These are phyloP conservation scores for Bruguiera sexangula DNA, from an alignment of 345 rosid species.

Conservation along the genomic window DNA sequence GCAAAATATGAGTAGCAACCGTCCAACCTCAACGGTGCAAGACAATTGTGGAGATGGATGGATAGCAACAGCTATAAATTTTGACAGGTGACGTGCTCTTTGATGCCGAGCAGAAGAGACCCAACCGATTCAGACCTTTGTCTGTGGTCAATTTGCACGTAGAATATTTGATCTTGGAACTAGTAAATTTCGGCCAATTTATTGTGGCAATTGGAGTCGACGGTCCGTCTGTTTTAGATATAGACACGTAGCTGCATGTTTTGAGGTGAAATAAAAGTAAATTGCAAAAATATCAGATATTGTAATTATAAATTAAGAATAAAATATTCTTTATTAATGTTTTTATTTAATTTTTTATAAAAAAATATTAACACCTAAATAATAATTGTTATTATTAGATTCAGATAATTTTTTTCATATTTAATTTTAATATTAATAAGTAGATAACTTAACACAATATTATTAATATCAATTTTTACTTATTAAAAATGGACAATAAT, in stretches of 20 bases:
- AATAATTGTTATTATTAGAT: no score
- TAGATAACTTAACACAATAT: no score
- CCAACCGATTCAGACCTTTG: neutral
- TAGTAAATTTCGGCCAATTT: no score
- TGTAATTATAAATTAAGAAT: no score
- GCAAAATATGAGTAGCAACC: constrained; percentile 4
- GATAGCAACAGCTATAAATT: neutral
- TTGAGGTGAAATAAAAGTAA: neutral
- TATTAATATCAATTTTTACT: no score
- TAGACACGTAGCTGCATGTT: neutral
- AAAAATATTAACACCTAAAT: neutral
- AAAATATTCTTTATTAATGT: no score
- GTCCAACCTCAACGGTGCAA: constrained; percentile 8
- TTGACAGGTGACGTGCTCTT: neutral
- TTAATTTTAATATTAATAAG: no score
- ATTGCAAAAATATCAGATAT: no score
- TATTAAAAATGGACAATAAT: no score
- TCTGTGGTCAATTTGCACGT: neutral
- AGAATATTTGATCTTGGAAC: neutral
- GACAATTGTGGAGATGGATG: neutral
- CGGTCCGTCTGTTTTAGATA: neutral
- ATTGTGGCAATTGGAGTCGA: neutral
- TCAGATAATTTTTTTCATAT: no score
- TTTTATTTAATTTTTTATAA: neutral
- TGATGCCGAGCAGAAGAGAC: neutral